These are phyloP conservation scores for Geotrichum ghanense DNA, from an alignment of 805 yeast species.

Conservation along the genomic window DNA sequence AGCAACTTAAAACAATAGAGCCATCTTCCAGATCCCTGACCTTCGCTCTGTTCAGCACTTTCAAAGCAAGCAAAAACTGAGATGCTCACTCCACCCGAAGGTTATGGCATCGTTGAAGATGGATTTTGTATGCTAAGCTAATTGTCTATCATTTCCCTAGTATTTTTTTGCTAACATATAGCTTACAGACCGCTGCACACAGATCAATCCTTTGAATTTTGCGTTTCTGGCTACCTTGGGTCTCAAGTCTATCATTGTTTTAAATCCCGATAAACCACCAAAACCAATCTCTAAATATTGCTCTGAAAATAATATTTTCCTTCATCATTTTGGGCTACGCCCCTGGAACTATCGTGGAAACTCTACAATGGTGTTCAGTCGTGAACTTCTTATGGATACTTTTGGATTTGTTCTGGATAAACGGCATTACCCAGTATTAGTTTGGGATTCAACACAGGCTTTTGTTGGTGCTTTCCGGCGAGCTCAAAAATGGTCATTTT, in stretches of 20 bases:
- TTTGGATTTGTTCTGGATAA: conserved; percentile 54
- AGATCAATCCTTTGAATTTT: conserved; percentile 61
- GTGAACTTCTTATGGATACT: conserved; percentile 50
- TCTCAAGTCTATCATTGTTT: conserved; percentile 54
- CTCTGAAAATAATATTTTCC: conserved; percentile 27
- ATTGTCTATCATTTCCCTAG: not conserved
- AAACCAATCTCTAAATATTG: conserved; percentile 57
- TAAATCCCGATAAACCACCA: conserved; percentile 82
- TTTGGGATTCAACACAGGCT: conserved; percentile 73
- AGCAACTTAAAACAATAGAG: too few species aligned
- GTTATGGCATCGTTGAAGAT: conserved; percentile 82
- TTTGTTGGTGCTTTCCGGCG: conserved; percentile 72
- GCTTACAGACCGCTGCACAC: conserved; percentile 54
- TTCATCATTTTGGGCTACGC: conserved; percentile 26
- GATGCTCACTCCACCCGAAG: conserved; percentile 89
- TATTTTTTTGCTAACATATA: not conserved
- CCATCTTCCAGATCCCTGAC: too few species aligned
- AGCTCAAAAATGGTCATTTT: conserved; percentile 80
- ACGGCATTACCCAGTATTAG: conserved; percentile 51
- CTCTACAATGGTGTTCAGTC: conserved; percentile 70
- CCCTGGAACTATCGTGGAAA: conserved; percentile 30
- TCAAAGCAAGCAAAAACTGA: too few species aligned
- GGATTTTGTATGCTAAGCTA: conserved; percentile 42
- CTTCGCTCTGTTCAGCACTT: too few species aligned
- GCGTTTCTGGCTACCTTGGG: conserved; percentile 68